Base-by-base conservation (phyloP, 805 yeast species). In the Schwanniomyces occidentalis region DNA sequence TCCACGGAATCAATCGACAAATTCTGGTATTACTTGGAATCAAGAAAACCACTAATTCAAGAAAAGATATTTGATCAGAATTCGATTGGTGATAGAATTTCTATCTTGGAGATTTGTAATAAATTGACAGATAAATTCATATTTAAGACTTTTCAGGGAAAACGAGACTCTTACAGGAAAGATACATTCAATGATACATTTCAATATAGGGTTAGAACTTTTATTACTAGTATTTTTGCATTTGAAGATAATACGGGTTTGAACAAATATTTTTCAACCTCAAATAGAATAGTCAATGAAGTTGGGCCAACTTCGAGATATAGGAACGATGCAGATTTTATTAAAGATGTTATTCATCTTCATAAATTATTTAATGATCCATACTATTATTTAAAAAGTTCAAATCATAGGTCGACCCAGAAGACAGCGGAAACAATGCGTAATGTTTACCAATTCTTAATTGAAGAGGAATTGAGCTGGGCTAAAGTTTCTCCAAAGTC, bases 181-280 rank as follows among this genome's bases (percentile, higher is more conserved):
- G 74, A 68, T 41, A 50, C 63, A 0, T 65, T 62, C 44, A 66
- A 61, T 34, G 73, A 68, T 40, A 29, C 23, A n/a, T 48, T 68
- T 20, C 67, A 65, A 24, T 58, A 51, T 23, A 49, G 71, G 18
- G 63, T 68, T 4, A 49, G 69, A 23, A 32, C 44, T 2, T 67
- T 65, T 33, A 47, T 65, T 15, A 47, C 69, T 13, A 54, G 52
- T 20, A 34, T 65, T 10, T 54, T 69, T 31, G 46, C 55, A 10
- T 51, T 66, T 25, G 73, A 68, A 31, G 74, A 69, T 38, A 67
- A 63, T 44, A 69, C 74, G 3, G 74, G 74, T 1, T 53, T 69
- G 34, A 69, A 69, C 44, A 65, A 65, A 47, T 61, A 61, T 40
- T 66, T 65, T 37, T 44, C 52, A 16, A 29, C 48, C 1, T 56